A percentile compares a stretch with the other conserved stretches of the same genome.
phyloP scores from a whole-genome alignment of 2,329 filamentous ascomycete species.

The Ophiostoma piceae region DNA sequence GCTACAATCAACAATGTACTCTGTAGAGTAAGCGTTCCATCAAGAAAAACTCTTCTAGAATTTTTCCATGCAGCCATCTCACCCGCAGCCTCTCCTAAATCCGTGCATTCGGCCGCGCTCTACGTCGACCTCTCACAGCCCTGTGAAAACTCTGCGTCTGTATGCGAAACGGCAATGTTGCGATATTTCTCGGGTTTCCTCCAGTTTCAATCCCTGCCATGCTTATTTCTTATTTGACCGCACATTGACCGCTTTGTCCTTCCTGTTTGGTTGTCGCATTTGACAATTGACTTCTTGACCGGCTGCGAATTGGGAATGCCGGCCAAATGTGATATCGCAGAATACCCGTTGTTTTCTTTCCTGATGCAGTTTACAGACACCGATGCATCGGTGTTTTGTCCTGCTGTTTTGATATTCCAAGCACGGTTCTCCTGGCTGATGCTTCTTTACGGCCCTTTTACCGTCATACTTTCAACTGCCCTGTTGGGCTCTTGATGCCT shows the following conservation, averaged over 20 bases:
- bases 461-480: too few relatives aligned
- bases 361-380: not conserved
- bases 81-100: conserved; percentile 1
- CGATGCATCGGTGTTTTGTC: not conserved
- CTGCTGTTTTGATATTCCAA: not conserved
- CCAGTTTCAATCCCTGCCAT: not conserved
- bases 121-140: not conserved
- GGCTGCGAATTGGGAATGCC: not conserved
- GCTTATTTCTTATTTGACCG: not conserved
- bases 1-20: not conserved
- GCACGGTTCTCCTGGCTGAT: not conserved
- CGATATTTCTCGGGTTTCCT: not conserved
- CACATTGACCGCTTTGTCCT: not conserved
- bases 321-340: not conserved
- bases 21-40: not conserved
- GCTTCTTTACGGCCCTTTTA: not conserved
- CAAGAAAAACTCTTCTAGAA: conserved; percentile 4
- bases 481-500: too few relatives aligned
- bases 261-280: not conserved
- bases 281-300: not conserved
- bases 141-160: not conserved
- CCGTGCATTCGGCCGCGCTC: not conserved
- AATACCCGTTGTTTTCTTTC: not conserved
- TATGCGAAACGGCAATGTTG: not conserved
- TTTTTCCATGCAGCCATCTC: conserved; percentile 1